These are phyloP conservation scores for Fusarium torreyae DNA, from an alignment of 2,329 filamentous ascomycete genomes.

Conservation along the genomic window DNA sequence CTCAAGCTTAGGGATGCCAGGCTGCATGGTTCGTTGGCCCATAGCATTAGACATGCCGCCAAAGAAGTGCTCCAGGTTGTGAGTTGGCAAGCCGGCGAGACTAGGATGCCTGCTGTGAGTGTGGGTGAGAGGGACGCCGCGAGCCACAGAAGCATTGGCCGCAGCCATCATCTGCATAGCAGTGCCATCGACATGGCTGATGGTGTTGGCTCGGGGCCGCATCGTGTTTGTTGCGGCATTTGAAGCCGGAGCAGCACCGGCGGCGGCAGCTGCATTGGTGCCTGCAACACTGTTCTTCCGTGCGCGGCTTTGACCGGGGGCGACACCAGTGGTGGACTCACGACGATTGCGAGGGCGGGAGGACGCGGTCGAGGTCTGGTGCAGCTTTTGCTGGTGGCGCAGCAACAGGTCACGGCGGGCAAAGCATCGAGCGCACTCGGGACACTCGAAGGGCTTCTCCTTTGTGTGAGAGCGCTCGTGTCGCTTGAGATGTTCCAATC, in stretches of 20 bases:
- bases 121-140: conserved; percentile 66
- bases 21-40: conserved; percentile 75
- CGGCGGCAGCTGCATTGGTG: conserved; percentile 60
- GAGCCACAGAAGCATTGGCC: conserved; percentile 68
- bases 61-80: conserved; percentile 74
- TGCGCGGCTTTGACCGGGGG: conserved; percentile 78
- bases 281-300: conserved; percentile 93
- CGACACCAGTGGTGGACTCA: conserved; percentile 86
- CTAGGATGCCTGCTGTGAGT: conserved; percentile 82
- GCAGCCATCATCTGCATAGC: conserved; percentile 80
- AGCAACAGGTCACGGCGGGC: conserved; percentile 92
- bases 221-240: conserved; percentile 71
- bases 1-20: conserved; percentile 86
- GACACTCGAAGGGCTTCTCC: conserved; percentile 98
- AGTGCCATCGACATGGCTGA: conserved; percentile 89
- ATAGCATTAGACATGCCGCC: conserved; percentile 79
- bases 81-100: conserved; percentile 76
- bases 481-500: conserved; percentile 95
- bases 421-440: conserved; percentile 94
- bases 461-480: conserved; percentile 99
- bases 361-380: conserved; percentile 91
- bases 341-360: conserved; percentile 88
- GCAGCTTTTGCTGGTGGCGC: conserved; percentile 97
- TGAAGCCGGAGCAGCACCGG: conserved; percentile 59
- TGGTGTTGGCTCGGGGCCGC: conserved; percentile 94